Percentiles rank a stretch among this genome's conserved stretches.
Conservation (phyloP, 768 basidiomycete genomes). For the Hypsizygus marmoreus region DNA sequence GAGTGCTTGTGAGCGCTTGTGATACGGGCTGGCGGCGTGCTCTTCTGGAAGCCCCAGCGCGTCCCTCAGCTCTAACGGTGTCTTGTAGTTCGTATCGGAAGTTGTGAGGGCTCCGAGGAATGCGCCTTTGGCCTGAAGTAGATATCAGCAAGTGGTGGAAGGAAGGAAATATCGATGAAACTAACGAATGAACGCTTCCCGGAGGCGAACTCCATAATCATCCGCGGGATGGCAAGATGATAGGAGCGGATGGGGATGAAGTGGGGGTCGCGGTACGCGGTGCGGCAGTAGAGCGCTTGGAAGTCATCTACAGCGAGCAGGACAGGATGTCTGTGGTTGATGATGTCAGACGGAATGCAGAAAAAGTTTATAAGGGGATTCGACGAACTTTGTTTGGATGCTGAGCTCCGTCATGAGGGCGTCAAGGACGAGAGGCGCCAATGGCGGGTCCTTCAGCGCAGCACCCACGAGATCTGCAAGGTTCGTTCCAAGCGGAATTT, state of each 20-base stretch:
- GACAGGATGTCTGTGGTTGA: slow-evolving; percentile 65
- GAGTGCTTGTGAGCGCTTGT: slow-evolving; percentile 51
- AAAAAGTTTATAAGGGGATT: neutral
- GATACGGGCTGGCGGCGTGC: slow-evolving; percentile 53
- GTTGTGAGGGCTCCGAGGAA: slow-evolving; percentile 71
- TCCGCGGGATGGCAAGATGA: slow-evolving; percentile 76
- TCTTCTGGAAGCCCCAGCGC: slow-evolving; percentile 50
- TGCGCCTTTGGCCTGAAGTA: slow-evolving; percentile 61
- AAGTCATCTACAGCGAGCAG: slow-evolving; percentile 87
- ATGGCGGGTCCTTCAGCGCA: slow-evolving; percentile 53
- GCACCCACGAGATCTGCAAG: slow-evolving; percentile 57
- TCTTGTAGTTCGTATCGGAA: slow-evolving; percentile 57
- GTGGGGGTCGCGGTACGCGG: slow-evolving; percentile 73
- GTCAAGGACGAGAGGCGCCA: slow-evolving; percentile 58
- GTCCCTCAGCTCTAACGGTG: slow-evolving; percentile 65
- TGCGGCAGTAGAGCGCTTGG: slow-evolving; percentile 73
- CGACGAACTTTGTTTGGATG: slow-evolving; percentile 60
- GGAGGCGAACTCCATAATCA: slow-evolving; percentile 78
- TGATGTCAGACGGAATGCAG: neutral
- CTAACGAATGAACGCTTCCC: slow-evolving; percentile 70
- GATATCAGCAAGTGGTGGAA: slow-evolving; percentile 1
- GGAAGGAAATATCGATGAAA: slow-evolving; percentile 12
- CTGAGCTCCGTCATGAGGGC: slow-evolving; percentile 63
- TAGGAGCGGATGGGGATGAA: slow-evolving; percentile 70
- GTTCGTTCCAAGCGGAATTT: slow-evolving; percentile 48